Base-by-base conservation (phyloP, 2,329 filamentous ascomycete species). In the Microdochium trichocladiopsis region DNA sequence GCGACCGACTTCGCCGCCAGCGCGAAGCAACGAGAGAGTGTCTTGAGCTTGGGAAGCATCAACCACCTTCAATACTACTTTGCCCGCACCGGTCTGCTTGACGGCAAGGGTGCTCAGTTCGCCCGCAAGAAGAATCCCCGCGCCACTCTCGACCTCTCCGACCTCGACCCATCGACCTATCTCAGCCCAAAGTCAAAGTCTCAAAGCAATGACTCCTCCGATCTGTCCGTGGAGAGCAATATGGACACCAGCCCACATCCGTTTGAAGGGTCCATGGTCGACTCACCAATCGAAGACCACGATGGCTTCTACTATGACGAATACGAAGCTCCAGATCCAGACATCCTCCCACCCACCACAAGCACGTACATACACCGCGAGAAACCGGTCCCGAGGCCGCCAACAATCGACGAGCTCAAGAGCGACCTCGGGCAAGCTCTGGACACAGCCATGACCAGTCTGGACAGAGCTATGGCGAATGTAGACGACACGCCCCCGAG, bases 41-140 rank as follows among this genome's bases (percentile, higher is more conserved):
- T 99, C 58, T 87, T 97, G 82, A 96, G 90, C 64, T 73, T 99
- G 56, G 94, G 94, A 51, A 96, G 92, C 69, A 99, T 99, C 62
- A 90, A 92, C 52, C 94, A 99, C 72, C 76, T 99, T 64, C 94
- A 99, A 70, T 96, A 97, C 72, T 99, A 97, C 72, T 99, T 99
- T 73, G 93, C 94, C 33, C 80, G 94, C 54, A 99, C 94, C 1
- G 94, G 94, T 5, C 72, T 99, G 57, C 73, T 99, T 50, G 94
- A 99, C 64, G 91, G 93, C 52, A 96, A 96, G 67, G 93, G 92
- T 33, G 94, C 84, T 51, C 88, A 95, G 67, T 73, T 95, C 54
- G 86, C 88, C 22, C 87, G 87, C 62, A 87, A 86, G 66, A 85
- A 80, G 63, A 79, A 84, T 58, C 76, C 76, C 56, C 80, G 72